Conservation (phyloP, 768 basidiomycete species). For the Tylopilus cervinicoccineus region DNA sequence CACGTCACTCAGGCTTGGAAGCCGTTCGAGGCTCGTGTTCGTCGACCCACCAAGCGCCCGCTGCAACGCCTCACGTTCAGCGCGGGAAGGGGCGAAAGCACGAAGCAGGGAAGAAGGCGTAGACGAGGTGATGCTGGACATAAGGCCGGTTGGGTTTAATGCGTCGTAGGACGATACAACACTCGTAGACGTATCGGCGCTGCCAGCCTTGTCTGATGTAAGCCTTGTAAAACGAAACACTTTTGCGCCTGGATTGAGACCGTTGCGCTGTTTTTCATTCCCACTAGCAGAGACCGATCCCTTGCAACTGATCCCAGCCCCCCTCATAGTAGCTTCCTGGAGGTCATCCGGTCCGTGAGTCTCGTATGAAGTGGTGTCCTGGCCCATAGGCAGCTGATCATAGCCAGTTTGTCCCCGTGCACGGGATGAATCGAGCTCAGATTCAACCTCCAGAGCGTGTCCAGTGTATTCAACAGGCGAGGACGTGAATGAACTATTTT, state of each 20-base stretch:
- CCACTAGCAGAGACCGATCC: slow-evolving; percentile 45
- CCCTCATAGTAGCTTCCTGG: slow-evolving; percentile 9
- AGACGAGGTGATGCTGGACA: slow-evolving; percentile 36
- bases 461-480: slow-evolving; percentile 42
- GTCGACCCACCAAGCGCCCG: slow-evolving; percentile 72
- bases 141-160: slow-evolving; percentile 58
- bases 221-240: slow-evolving; percentile 59
- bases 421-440: slow-evolving; percentile 43
- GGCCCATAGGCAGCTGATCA: slow-evolving; percentile 25
- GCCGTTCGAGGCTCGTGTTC: slow-evolving; percentile 71
- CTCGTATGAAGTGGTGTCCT: slow-evolving; percentile 35
- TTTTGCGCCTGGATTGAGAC: slow-evolving; percentile 83
- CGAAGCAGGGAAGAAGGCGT: slow-evolving; percentile 55
- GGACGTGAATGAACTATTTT: slow-evolving; percentile 28
- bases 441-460: slow-evolving; percentile 24
- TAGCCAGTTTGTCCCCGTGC: slow-evolving; percentile 9
- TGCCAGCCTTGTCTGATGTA: slow-evolving; percentile 10
- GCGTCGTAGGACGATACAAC: slow-evolving; percentile 41
- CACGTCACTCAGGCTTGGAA: slow-evolving; percentile 76
- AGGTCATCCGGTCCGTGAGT: slow-evolving; percentile 16
- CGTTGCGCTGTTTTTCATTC: slow-evolving; percentile 54
- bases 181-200: slow-evolving; percentile 10
- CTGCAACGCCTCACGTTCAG: slow-evolving; percentile 80
- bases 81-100: slow-evolving; percentile 85
- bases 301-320: slow-evolving; percentile 32